Percentiles rank a stretch among this genome's conserved stretches.
Conservation (phyloP, 352 stramenopile genomes). For the Thalassiosira hispida region DNA sequence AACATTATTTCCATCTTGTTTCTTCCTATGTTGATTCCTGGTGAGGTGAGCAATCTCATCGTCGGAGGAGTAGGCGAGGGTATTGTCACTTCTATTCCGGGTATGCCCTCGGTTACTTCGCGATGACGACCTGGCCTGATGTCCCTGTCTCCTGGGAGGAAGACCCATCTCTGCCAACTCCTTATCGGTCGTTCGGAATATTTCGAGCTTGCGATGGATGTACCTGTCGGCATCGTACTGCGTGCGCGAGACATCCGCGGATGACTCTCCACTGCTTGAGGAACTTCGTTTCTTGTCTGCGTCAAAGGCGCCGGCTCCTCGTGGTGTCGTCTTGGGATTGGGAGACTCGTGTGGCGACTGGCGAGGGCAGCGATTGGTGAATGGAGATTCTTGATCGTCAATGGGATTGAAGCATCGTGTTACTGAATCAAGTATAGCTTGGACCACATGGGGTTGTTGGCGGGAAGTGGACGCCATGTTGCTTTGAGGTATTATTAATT, state of each 20-base stretch:
- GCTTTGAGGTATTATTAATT: background rate
- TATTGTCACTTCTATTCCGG: background rate
- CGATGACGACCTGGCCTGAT: background rate
- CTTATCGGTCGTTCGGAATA: slow-evolving; percentile 20
- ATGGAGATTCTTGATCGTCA: background rate
- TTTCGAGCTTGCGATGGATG: slow-evolving; percentile 21
- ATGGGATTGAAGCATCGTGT: slow-evolving; percentile 21
- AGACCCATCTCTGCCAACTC: background rate
- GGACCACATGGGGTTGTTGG: slow-evolving; percentile 9
- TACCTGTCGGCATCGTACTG: slow-evolving; percentile 20
- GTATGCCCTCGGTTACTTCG: background rate
- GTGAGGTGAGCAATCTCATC: slow-evolving; percentile 20
- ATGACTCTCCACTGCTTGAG: background rate
- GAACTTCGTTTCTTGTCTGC: background rate
- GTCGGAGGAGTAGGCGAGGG: slow-evolving; percentile 1
- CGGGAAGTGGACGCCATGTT: slow-evolving; percentile 4
- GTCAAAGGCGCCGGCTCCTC: background rate
- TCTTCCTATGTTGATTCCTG: slow-evolving; percentile 2
- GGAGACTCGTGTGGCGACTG: slow-evolving; percentile 1
- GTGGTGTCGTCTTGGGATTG: background rate
- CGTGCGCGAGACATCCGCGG: background rate
- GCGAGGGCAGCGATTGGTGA: background rate
- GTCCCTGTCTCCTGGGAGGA: background rate
- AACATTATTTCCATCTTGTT: background rate
- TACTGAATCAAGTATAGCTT: slow-evolving; percentile 14